These are phyloP conservation scores for Petunia axillaris DNA, from an alignment of 257 asterid species.

Conservation along the genomic window DNA sequence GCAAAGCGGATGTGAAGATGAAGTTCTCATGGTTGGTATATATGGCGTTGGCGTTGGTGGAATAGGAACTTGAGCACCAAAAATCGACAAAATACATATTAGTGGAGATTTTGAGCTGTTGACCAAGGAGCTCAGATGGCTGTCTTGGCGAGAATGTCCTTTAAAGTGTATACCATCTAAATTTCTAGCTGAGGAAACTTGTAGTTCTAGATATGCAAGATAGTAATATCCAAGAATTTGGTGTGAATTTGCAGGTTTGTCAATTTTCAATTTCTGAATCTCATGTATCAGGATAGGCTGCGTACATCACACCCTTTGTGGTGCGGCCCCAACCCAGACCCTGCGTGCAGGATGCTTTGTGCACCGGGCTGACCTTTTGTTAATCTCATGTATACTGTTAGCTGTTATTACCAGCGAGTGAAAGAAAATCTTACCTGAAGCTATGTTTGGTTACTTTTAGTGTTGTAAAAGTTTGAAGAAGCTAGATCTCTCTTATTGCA, in stretches of 20 bases:
- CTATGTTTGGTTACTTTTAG: background rate
- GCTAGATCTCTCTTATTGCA: background rate
- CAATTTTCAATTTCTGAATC: too few species aligned
- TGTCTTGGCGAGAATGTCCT: too few species aligned
- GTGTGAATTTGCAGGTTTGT: too few species aligned
- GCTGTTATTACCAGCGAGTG: background rate
- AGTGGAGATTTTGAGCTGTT: background rate
- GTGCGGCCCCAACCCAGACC: too few species aligned
- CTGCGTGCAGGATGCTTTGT: too few species aligned
- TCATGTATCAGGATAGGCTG: too few species aligned
- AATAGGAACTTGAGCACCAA: background rate
- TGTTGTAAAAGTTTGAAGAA: constrained; percentile 7
- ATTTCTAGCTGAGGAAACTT: background rate
- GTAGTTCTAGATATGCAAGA: background rate
- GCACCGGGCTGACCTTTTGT: too few species aligned
- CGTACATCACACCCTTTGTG: too few species aligned
- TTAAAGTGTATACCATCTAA: background rate
- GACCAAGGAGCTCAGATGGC: background rate
- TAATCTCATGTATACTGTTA: background rate
- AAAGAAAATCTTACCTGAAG: background rate
- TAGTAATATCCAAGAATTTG: too few species aligned
- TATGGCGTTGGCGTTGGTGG: background rate
- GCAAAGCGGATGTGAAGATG: too few species aligned
- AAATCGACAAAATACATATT: background rate
- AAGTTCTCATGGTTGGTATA: background rate